These are phyloP conservation scores for Thymus mandschuricus DNA, from an alignment of 257 asterid genomes.

Conservation along the genomic window DNA sequence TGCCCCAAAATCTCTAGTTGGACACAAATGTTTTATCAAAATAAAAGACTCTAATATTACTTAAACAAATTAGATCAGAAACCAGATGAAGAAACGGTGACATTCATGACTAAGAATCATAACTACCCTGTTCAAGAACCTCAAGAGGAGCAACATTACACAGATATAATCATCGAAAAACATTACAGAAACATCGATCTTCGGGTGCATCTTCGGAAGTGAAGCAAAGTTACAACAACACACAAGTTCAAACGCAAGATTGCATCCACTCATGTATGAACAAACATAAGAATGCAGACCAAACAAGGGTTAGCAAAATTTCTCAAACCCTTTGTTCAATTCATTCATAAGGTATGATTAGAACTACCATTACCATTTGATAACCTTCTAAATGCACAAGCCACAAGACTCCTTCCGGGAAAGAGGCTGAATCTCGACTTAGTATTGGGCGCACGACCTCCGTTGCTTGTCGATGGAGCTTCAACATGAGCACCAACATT, in stretches of 20 bases:
- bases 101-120: background rate
- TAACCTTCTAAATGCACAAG: slow-evolving; percentile 37
- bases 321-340: too few relatives aligned
- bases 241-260: background rate
- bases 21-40: background rate
- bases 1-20: background rate
- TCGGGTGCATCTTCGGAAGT: background rate
- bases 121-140: background rate
- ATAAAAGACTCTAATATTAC: too few relatives aligned
- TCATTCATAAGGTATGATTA: slow-evolving; percentile 4
- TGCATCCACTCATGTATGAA: background rate
- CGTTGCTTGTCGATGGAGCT: slow-evolving; percentile 34
- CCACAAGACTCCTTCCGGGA: slow-evolving; percentile 29
- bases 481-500: slow-evolving; percentile 19
- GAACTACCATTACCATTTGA: slow-evolving; percentile 26
- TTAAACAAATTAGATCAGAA: too few relatives aligned
- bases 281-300: background rate
- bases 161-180: background rate
- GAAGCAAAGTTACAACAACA: background rate
- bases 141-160: slow-evolving; percentile 1
- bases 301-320: too few relatives aligned
- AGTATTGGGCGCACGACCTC: slow-evolving; percentile 3
- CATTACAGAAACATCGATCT: background rate
- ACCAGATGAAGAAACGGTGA: too few relatives aligned
- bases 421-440: slow-evolving; percentile 35